Evolutionary conservation across 169 alveolate genomes (phyloP).

Genomic region (Cryptosporidium muris): DNA sequence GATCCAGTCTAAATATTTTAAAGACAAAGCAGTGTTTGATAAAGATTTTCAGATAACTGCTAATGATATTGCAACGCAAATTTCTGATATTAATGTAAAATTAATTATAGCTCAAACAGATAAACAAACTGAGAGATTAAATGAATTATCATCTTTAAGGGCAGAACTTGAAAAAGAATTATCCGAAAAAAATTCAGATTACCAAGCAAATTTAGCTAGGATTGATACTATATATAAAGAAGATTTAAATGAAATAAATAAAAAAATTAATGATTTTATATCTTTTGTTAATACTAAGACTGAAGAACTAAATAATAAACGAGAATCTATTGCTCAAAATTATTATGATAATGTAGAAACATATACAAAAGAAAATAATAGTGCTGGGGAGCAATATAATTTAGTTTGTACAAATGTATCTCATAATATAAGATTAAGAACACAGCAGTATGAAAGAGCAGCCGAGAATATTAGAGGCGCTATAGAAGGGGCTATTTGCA

Average conservation of each 20-base stretch:
- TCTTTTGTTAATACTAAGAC: conserved; percentile 52
- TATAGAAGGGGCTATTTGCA: conserved; percentile 60
- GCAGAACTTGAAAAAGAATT: conserved; percentile 39
- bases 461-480: conserved; percentile 61
- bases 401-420: conserved; percentile 35
- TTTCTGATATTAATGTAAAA: conserved; percentile 45
- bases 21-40: conserved; percentile 53
- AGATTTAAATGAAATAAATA: conserved; percentile 21
- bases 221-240: conserved; percentile 38
- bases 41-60: conserved; percentile 36
- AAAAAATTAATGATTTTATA: conserved; percentile 43
- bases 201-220: conserved; percentile 10
- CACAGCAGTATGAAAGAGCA: conserved; percentile 51
- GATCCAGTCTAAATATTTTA: conserved; percentile 49
- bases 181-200: conserved; percentile 42
- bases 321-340: conserved; percentile 43
- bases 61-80: conserved; percentile 26
- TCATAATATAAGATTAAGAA: conserved; percentile 46
- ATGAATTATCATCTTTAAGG: conserved; percentile 38
- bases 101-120: not conserved
- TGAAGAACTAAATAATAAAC: conserved; percentile 19
- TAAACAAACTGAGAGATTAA: conserved; percentile 9
- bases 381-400: conserved; percentile 65
- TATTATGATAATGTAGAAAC: conserved; percentile 41
- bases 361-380: conserved; percentile 45